These are phyloP conservation scores for Trichoderma citrinoviride DNA, from an alignment of 2,329 filamentous ascomycete species.

Conservation along the genomic window DNA sequence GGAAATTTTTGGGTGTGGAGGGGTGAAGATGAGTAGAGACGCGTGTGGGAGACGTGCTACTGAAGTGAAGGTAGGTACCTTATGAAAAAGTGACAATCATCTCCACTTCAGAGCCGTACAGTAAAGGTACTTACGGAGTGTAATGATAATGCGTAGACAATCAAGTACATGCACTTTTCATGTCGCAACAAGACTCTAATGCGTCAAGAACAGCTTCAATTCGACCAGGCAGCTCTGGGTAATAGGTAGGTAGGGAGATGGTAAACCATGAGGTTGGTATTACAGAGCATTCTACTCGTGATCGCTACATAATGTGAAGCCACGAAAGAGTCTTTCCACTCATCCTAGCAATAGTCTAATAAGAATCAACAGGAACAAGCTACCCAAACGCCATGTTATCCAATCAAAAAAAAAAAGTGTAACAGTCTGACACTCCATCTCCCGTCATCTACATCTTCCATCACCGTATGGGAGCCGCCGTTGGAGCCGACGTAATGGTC, in stretches of 20 bases:
- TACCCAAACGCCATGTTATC: background rate
- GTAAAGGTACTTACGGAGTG: no score
- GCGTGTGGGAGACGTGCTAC: background rate
- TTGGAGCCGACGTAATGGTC: slow-evolving; percentile 34
- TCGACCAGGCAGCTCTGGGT: background rate
- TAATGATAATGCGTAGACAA: no score
- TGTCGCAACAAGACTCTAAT: no score
- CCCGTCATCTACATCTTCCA: slow-evolving; percentile 28
- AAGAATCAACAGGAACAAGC: background rate
- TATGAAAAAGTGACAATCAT: background rate
- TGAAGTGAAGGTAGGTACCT: background rate
- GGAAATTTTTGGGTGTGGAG: background rate
- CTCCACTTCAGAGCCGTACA: background rate
- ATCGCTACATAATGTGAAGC: slow-evolving; percentile 10
- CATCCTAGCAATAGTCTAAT: slow-evolving; percentile 3
- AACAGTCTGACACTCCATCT: background rate
- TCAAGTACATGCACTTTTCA: no score
- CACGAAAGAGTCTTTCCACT: background rate
- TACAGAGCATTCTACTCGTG: slow-evolving; percentile 10
- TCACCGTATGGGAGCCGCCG: slow-evolving; percentile 34
- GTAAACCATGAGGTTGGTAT: no score
- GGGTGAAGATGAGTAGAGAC: slow-evolving; percentile 1
- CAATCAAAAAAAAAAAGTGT: background rate
- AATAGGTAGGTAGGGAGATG: no score
- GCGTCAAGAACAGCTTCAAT: no score